Conservation (phyloP, 768 basidiomycete species). For the Serendipita sp. region DNA sequence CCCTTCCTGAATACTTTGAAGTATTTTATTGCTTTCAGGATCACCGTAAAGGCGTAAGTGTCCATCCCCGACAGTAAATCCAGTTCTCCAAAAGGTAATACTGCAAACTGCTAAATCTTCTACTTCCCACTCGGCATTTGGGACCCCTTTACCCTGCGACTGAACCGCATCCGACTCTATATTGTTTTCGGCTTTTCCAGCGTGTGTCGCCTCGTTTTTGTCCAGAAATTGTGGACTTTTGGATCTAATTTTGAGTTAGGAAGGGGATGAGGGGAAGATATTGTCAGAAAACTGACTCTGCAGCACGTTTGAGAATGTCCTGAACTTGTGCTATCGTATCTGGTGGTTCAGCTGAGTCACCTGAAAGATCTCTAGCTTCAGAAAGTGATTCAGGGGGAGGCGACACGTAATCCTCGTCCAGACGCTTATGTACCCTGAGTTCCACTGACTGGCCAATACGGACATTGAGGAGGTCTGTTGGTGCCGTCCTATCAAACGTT, state of each 20-base stretch:
- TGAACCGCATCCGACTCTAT: slow-evolving; percentile 82
- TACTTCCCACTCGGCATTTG: slow-evolving; percentile 29
- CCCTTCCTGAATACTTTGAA: slow-evolving; percentile 70
- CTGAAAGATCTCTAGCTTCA: slow-evolving; percentile 67
- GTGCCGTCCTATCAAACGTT: slow-evolving; percentile 42
- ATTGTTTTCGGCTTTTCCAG: slow-evolving; percentile 57
- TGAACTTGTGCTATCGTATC: slow-evolving; percentile 30
- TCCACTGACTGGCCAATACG: slow-evolving; percentile 66
- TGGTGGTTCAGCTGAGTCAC: slow-evolving; percentile 36
- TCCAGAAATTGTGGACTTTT: slow-evolving; percentile 11
- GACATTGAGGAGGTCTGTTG: slow-evolving; percentile 60
- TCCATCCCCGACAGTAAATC: slow-evolving; percentile 83
- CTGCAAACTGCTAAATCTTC: slow-evolving; percentile 49
- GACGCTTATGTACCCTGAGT: slow-evolving; percentile 56
- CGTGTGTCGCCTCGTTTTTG: slow-evolving; percentile 11
- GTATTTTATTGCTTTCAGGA: slow-evolving; percentile 47
- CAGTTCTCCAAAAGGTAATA: slow-evolving; percentile 85
- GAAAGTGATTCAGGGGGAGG: slow-evolving; percentile 36
- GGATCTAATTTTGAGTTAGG: slow-evolving; percentile 12
- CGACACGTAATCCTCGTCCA: slow-evolving; percentile 52
- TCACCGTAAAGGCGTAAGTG: slow-evolving; percentile 72
- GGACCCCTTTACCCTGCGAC: slow-evolving; percentile 61
- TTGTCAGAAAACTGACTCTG: slow-evolving; percentile 37
- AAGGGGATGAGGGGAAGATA: not conserved
- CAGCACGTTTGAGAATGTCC: slow-evolving; percentile 65